Base-by-base conservation (phyloP, 495 filamentous ascomycete genomes). In the Podospora appendiculata region DNA sequence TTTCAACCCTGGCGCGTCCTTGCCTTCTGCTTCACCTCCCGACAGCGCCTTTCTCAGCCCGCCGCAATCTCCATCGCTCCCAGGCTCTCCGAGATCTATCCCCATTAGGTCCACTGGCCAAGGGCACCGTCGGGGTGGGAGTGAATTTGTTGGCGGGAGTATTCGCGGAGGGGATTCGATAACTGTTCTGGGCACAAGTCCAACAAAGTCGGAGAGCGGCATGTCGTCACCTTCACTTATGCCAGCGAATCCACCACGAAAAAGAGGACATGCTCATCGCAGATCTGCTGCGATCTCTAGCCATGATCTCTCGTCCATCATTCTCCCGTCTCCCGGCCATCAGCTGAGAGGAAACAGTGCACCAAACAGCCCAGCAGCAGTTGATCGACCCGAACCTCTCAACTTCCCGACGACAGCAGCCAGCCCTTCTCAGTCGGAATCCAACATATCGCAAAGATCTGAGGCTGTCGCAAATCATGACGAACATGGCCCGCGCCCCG, bases 211-310 rank as follows among this genome's bases (percentile, higher is more conserved):
- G 19, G 84, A 85, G 19, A 79, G 78, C 46, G 67, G 75, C 32
- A 71, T 78, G 55, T 69, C 73, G 6, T 71, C 81, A 47, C 65
- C 71, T 46, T 69, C 70, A 34, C 56, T 80, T 25, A 64, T 76
- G 54, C 64, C 76, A 33, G 71, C 77, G 36, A 72, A 69, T n/a
- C 68, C 77, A 9, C 53, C 65, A 32, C 72, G 74, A 32, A 73
- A 79, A 51, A 79, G 87, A 59, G 82, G 87, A 16, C 90, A 96
- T 69, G 84, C 84, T 11, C 90, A 95, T 71, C 81, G 89, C 47
- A 81, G 90, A 52, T 94, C 89, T n/a, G 84, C 81, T 35, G 90
- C 90, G 1, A 83, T 95, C 10, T 93, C 89, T n/a, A 85, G 78
- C 54, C 83, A 90, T 53, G 90, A 96, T 69, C 66, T 94, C 4